Evolutionary conservation across 345 rosid genomes (phyloP).

Genomic region (Dimocarpus longan): DNA sequence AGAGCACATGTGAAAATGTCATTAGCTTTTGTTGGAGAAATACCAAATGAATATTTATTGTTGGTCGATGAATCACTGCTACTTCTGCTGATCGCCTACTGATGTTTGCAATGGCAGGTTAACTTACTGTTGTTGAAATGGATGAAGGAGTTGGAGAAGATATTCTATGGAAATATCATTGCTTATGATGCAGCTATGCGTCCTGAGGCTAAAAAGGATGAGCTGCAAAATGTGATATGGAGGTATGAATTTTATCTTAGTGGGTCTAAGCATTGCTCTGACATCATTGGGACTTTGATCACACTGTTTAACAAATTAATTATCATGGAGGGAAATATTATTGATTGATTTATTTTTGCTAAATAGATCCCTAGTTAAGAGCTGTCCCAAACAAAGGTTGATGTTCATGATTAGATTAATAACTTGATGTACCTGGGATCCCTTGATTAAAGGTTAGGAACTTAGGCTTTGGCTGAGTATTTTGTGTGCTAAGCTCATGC

Average conservation of each 20-base stretch:
- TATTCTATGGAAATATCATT: constrained; percentile 89
- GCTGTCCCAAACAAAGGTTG: neutral
- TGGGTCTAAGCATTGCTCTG: constrained; percentile 9
- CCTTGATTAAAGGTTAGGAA: neutral
- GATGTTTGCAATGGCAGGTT: constrained; percentile 53
- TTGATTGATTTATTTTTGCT: neutral
- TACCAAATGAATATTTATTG: neutral
- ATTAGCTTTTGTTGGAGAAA: neutral
- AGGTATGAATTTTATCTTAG: constrained; percentile 47
- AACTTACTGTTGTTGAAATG: constrained; percentile 77
- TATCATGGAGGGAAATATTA: neutral
- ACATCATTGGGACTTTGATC: neutral
- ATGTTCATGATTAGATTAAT: neutral
- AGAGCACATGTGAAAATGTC: neutral
- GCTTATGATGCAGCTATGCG: constrained; percentile 85
- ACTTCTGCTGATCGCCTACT: constrained; percentile 12
- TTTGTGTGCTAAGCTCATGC: neutral
- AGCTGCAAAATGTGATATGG: constrained; percentile 73
- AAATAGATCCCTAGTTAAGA: neutral
- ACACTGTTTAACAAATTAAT: neutral
- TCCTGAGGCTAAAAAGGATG: constrained; percentile 79
- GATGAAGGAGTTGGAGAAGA: constrained; percentile 98
- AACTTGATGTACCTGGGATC: neutral
- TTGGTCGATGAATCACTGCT: neutral
- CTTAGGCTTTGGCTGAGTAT: neutral